phyloP scores from a whole-genome alignment of 257 asterid genomes.

The Marsdenia floribunda region DNA sequence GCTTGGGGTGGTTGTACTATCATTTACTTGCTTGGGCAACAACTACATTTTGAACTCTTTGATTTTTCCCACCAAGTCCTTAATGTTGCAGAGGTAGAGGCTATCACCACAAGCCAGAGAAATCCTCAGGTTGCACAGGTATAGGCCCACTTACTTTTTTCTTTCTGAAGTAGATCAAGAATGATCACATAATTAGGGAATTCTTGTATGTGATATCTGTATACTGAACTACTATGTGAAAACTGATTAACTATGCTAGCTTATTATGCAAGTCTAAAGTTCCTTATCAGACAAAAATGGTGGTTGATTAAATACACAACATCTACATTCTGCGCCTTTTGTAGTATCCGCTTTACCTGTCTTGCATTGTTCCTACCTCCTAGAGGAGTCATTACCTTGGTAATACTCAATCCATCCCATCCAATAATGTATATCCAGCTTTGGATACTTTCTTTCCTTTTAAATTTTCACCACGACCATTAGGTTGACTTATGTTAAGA shows the following conservation, averaged over 20 bases:
- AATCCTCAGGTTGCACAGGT: conserved; percentile 57
- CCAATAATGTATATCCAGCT: not conserved
- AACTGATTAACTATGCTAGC: not conserved
- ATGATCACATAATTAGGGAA: not conserved
- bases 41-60: conserved; percentile 82
- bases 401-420: not conserved
- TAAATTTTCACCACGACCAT: not conserved
- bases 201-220: not conserved
- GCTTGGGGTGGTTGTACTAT: conserved; percentile 99
- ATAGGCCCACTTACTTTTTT: not conserved
- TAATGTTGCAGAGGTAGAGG: conserved; percentile 91
- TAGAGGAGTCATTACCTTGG: not conserved
- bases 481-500: no score
- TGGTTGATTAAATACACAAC: not conserved
- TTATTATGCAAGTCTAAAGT: not conserved
- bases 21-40: conserved; percentile 92
- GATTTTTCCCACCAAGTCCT: conserved; percentile 98
- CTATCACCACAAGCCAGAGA: conserved; percentile 51
- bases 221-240: not conserved
- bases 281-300: not conserved
- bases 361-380: not conserved
- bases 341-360: not conserved
- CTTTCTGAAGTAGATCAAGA: not conserved
- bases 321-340: not conserved
- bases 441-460: not conserved